Percentiles rank a stretch among this genome's conserved stretches.
Evolutionary conservation across 495 filamentous ascomycete species (phyloP).

Genomic region (Tuber umbilicatum): DNA sequence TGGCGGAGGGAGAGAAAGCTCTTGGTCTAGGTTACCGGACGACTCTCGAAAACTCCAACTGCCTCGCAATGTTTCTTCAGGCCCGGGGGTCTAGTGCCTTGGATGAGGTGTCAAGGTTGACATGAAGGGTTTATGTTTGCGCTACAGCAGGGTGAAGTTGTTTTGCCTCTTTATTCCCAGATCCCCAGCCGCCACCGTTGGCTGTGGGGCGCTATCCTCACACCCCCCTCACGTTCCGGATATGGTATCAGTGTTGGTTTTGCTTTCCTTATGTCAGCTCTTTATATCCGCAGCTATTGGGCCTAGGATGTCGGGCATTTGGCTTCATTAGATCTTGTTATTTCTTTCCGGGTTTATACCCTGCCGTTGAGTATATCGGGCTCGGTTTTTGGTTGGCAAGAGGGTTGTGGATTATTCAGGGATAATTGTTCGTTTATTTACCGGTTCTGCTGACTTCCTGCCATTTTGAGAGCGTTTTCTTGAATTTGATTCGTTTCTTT

Average conservation of each 20-base stretch:
- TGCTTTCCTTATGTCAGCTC: background rate
- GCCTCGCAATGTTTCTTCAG: background rate
- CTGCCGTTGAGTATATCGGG: background rate
- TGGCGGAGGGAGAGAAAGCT: conserved; percentile 8
- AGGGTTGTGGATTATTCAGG: background rate
- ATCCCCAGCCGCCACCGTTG: too few relatives aligned
- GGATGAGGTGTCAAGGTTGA: background rate
- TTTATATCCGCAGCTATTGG: background rate
- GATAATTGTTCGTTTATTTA: background rate
- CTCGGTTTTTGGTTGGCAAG: background rate
- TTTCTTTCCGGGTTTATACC: background rate
- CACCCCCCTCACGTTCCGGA: too few relatives aligned
- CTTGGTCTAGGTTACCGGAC: conserved; percentile 4
- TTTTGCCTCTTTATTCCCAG: background rate
- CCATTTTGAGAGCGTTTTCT: too few relatives aligned
- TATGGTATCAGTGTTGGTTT: background rate
- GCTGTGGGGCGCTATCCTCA: too few relatives aligned
- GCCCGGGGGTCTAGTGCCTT: background rate
- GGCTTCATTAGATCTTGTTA: background rate
- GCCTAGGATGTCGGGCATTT: background rate
- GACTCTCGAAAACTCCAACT: background rate
- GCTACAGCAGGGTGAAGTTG: background rate
- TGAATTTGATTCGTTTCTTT: background rate
- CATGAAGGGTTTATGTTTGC: background rate
- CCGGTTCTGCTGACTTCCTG: background rate